Conservation (phyloP, 306 rosid species). For the Cajanus cajan region DNA sequence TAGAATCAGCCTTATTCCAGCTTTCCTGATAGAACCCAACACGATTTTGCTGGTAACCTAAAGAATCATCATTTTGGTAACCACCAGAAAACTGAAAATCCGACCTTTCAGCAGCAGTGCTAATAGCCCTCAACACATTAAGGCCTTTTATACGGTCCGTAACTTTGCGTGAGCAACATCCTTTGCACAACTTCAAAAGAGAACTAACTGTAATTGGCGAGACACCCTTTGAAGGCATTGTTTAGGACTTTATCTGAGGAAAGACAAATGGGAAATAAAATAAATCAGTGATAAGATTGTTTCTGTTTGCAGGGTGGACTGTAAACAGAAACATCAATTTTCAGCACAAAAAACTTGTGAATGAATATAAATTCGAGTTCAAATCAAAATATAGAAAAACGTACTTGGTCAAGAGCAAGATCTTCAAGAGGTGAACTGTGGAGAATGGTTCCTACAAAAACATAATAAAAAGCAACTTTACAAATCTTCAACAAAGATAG, state of each 20-base stretch:
- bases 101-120: slow-evolving; percentile 43
- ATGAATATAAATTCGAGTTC: too few species aligned
- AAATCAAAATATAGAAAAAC: too few species aligned
- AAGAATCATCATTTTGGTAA: slow-evolving; percentile 27
- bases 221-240: slow-evolving; percentile 36
- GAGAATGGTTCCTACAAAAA: too few species aligned
- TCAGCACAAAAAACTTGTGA: not conserved
- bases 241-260: not conserved
- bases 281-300: not conserved
- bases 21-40: slow-evolving; percentile 24
- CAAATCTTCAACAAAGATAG: too few species aligned
- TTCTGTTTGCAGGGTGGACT: not conserved
- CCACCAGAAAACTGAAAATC: slow-evolving; percentile 34
- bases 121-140: slow-evolving; percentile 36
- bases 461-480: too few species aligned
- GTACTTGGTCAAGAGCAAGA: too few species aligned
- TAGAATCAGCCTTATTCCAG: not conserved
- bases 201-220: slow-evolving; percentile 26
- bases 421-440: too few species aligned
- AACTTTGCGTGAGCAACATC: not conserved
- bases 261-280: not conserved
- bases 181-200: slow-evolving; percentile 23
- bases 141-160: slow-evolving; percentile 13
- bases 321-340: not conserved
- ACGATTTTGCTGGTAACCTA: slow-evolving; percentile 32